Conservation (phyloP, 257 asterid species). For the Scutellaria barbata region DNA sequence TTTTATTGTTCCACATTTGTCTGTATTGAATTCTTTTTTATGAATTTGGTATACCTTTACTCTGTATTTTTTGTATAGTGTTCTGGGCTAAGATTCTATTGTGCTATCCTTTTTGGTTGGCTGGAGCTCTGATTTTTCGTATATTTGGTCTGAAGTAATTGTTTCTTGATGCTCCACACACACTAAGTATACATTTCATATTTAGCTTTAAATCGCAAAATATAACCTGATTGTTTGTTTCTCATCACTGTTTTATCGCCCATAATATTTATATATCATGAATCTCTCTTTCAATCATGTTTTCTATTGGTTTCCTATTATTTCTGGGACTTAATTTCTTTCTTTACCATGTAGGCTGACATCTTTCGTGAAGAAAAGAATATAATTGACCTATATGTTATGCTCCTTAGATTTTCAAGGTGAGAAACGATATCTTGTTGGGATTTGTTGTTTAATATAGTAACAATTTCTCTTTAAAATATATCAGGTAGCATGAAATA, state of each 20-base stretch:
- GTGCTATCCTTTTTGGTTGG: neutral
- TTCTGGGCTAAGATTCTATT: no score
- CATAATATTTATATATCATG: constrained; percentile 2
- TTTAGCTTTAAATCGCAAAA: constrained; percentile 2
- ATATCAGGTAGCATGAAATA: constrained; percentile 36
- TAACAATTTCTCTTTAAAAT: constrained; percentile 16
- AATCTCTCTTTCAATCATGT: constrained; percentile 25
- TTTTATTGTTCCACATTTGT: constrained; percentile 13
- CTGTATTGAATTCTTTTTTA: neutral
- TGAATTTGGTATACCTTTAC: neutral
- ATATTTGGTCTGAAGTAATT: neutral
- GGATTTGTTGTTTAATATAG: constrained; percentile 27
- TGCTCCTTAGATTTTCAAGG: constrained; percentile 97
- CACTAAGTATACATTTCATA: constrained; percentile 9
- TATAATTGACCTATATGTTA: constrained; percentile 79
- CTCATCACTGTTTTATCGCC: constrained; percentile 12
- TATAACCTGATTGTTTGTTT: constrained; percentile 9
- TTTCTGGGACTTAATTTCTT: constrained; percentile 32
- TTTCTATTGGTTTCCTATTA: constrained; percentile 28
- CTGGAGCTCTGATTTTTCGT: neutral
- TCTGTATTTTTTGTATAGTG: constrained; percentile 18
- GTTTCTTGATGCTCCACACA: constrained; percentile 16
- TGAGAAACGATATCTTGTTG: constrained; percentile 46
- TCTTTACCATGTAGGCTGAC: constrained; percentile 67
- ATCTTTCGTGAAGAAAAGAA: constrained; percentile 86